phyloP scores from a whole-genome alignment of 164 flowering plant genomes.

The Nymphaea thermarum region DNA sequence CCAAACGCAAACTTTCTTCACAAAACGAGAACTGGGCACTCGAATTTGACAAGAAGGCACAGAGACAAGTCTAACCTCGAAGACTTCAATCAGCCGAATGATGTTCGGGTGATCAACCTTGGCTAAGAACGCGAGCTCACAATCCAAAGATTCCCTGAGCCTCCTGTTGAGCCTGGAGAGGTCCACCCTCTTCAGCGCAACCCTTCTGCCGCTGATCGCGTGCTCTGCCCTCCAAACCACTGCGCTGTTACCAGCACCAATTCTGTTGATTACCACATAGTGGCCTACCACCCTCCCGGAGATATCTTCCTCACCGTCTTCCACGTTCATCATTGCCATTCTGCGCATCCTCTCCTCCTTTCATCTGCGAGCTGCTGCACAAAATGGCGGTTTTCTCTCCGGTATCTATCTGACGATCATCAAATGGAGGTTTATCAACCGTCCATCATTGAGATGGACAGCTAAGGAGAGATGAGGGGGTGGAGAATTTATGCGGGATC shows the following conservation, averaged over 20 bases:
- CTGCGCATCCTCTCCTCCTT: neutral
- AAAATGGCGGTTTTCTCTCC: neutral
- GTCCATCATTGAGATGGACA: neutral
- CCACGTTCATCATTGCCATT: neutral
- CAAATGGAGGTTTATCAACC: neutral
- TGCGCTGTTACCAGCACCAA: slow-evolving; percentile 18
- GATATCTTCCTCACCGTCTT: neutral
- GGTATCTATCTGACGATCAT: neutral
- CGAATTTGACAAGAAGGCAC: neutral
- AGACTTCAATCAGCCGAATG: slow-evolving; percentile 38
- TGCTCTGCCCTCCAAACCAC: slow-evolving; percentile 48
- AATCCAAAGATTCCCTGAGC: slow-evolving; percentile 37
- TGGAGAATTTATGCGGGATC: neutral
- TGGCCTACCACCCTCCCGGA: slow-evolving; percentile 14
- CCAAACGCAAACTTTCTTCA: neutral
- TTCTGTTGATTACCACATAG: slow-evolving; percentile 20
- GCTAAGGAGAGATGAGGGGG: neutral
- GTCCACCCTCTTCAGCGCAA: slow-evolving; percentile 46
- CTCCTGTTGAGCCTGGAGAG: slow-evolving; percentile 32
- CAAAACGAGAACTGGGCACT: neutral
- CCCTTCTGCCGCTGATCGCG: slow-evolving; percentile 21
- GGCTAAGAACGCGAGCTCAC: slow-evolving; percentile 52
- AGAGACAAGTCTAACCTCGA: slow-evolving; percentile 22
- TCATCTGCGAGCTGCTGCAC: neutral
- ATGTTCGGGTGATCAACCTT: slow-evolving; percentile 58